Percentiles rank a stretch among this genome's conserved stretches.
Evolutionary conservation across 1,139 yeast species (phyloP).

Genomic region (Saccharomycopsis hybrid): DNA sequence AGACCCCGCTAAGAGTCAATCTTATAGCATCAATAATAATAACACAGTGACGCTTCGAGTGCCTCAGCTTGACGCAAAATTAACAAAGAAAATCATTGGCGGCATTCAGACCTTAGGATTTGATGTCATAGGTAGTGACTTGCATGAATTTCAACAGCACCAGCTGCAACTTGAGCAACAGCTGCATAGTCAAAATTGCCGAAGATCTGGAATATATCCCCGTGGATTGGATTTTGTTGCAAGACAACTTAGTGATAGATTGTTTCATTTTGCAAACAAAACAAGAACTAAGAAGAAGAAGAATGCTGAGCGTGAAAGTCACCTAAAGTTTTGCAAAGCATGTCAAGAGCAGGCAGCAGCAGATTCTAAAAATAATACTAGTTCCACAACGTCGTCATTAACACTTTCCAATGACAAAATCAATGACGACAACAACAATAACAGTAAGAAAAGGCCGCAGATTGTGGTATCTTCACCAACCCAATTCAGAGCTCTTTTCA

Average conservation of each 20-base stretch:
- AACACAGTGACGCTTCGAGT: neutral
- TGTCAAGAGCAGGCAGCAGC: neutral
- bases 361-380: too few species aligned
- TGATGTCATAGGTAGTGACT: neutral
- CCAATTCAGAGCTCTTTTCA: slow-evolving; percentile 44
- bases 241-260: neutral
- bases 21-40: neutral
- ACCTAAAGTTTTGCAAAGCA: neutral
- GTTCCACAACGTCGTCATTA: neutral
- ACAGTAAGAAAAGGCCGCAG: slow-evolving; percentile 20
- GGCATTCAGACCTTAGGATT: neutral
- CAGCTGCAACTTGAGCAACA: too few species aligned
- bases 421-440: slow-evolving; percentile 15
- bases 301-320: neutral
- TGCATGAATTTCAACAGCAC: too few species aligned
- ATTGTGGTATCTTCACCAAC: slow-evolving; percentile 22
- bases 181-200: too few species aligned
- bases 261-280: neutral
- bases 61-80: neutral
- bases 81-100: neutral
- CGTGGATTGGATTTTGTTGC: neutral
- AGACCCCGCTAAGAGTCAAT: neutral
- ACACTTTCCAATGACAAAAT: too few species aligned
- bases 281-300: neutral
- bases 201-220: too few species aligned